phyloP scores from a whole-genome alignment of 176 grass and related monocot species.

The Canna indica region DNA sequence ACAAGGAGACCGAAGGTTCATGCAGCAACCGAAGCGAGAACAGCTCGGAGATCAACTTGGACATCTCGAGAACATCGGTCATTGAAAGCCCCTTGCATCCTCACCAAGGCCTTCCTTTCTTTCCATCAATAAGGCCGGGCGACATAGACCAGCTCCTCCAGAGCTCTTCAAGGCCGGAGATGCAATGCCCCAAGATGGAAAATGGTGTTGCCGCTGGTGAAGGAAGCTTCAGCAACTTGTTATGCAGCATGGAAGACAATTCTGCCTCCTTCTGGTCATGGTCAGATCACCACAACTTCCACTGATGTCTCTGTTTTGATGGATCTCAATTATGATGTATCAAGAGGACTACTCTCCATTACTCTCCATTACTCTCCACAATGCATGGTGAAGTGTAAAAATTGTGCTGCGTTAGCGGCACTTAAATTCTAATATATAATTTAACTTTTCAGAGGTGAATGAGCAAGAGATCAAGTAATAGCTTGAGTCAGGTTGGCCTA shows the following conservation, averaged over 20 bases:
- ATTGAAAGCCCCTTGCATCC: background rate
- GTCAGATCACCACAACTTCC: slow-evolving; percentile 11
- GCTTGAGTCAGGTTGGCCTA: background rate
- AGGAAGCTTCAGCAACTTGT: slow-evolving; percentile 13
- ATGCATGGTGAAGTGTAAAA: background rate
- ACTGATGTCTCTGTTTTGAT: background rate
- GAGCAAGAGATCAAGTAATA: background rate
- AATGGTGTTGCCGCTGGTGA: background rate
- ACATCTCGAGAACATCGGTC: background rate
- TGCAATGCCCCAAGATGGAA: slow-evolving; percentile 1
- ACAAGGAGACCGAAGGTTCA: slow-evolving; percentile 4
- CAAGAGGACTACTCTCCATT: background rate
- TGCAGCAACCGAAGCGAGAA: slow-evolving; percentile 6
- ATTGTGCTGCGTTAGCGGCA: background rate
- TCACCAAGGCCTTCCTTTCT: slow-evolving; percentile 11
- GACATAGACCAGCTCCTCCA: slow-evolving; percentile 11
- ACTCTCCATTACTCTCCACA: background rate
- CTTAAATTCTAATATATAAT: background rate
- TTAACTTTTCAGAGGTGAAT: background rate
- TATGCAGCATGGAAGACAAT: slow-evolving; percentile 13
- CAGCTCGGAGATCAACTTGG: slow-evolving; percentile 14
- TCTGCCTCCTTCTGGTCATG: slow-evolving; percentile 12
- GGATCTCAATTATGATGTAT: background rate
- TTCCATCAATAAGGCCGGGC: background rate
- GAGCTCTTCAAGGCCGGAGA: slow-evolving; percentile 7